phyloP scores from a whole-genome alignment of 179 eudicot species.

The Patellifolia procumbens region DNA sequence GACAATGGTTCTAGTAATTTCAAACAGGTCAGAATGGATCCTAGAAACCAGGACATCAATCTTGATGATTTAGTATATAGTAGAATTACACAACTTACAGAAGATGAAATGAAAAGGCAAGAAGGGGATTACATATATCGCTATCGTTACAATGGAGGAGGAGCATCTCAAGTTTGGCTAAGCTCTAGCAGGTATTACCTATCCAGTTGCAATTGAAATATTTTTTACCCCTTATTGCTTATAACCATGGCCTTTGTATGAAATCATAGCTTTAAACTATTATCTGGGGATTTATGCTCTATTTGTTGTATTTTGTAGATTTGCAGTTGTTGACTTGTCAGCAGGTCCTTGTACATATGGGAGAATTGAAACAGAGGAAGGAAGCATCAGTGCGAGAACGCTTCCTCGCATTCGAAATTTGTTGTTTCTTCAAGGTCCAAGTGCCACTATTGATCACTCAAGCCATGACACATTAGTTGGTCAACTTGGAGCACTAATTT shows the following conservation, averaged over 20 bases:
- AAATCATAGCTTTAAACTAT: neutral
- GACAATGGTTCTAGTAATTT: conserved; percentile 27
- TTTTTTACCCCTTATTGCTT: neutral
- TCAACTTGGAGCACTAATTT: conserved; percentile 77
- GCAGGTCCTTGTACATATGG: conserved; percentile 99
- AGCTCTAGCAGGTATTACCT: conserved; percentile 82
- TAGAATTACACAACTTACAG: conserved; percentile 52
- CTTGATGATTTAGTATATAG: conserved; percentile 79
- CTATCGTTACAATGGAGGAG: conserved; percentile 96
- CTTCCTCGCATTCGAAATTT: conserved; percentile 89
- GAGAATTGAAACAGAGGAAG: conserved; percentile 98
- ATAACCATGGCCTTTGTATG: neutral
- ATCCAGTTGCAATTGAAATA: conserved; percentile 24
- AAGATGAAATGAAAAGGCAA: conserved; percentile 83
- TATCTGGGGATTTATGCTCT: conserved; percentile 9
- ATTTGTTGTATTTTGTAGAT: conserved; percentile 53
- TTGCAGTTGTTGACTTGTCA: conserved; percentile 92
- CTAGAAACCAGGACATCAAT: conserved; percentile 77
- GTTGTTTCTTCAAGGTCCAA: conserved; percentile 52
- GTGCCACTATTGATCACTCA: conserved; percentile 47
- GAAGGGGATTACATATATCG: conserved; percentile 91
- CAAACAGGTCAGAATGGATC: conserved; percentile 91
- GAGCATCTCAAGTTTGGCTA: conserved; percentile 99
- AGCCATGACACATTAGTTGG: conserved; percentile 74
- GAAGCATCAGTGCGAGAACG: conserved; percentile 82